Base-by-base conservation (phyloP, 257 asterid genomes). In the Petunia axillaris region DNA sequence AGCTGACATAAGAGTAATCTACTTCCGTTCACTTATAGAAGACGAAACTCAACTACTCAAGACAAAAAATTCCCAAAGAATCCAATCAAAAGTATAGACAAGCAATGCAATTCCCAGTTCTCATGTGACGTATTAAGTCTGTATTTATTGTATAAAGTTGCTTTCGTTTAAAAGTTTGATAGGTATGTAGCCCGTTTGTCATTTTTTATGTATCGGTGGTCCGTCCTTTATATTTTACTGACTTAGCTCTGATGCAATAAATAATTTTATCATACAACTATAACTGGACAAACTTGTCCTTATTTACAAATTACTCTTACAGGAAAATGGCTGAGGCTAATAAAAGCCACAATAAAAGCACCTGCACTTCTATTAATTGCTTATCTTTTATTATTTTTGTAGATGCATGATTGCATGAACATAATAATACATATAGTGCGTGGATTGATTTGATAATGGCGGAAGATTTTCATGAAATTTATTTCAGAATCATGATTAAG, bases 81-180 rank as follows among this genome's bases (percentile, higher is more conserved):
- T 52, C 55, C 25, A 25, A 25, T 25, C 25, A 25, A 25, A 52
- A 52, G 14, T 52, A 8, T 52, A 0, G 55, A 14, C 10, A 9
- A 52, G 55, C 55, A 52, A 52, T 9, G 25, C 25, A 25, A 25
- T 52, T 14, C 55, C 55, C 2, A 52, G 60, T 48, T 48, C 16
- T 71, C 60, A 48, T 35, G 35, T 71, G 44, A 71, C 77, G 77
- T 48, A 13, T 71, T 71, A 38, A 71, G 77, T 71, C 43, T 25
- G 15, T 25, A 71, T 71, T 71, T 71, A 71, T 35, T 48, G 25
- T 25, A 48, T 10, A 11, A 8, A 10, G 77, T 71, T 50, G 44
- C 60, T 75, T 64, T 43, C 65, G 7, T 62, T 53, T 46, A 11
- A 63, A 79, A 81, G 16, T 50, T 75, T 8, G 78, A 63, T 16